A percentile compares a stretch with the other conserved stretches of the same genome.
Evolutionary conservation across 2,329 filamentous ascomycete species (phyloP).

Genomic region (Mollisiaceae sp.): DNA sequence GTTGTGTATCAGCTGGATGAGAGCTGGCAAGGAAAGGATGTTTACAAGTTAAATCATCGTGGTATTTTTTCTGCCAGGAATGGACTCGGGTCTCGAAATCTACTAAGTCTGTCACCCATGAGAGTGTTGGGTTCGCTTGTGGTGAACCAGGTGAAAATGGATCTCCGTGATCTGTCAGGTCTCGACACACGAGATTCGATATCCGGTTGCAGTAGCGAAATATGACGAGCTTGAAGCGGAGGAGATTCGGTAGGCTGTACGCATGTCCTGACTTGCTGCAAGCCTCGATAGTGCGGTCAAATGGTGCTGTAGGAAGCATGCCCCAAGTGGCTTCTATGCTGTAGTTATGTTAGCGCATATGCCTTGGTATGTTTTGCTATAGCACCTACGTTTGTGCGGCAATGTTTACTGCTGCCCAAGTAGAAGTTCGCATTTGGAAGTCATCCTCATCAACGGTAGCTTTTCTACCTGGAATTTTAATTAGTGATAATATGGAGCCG

Average conservation of each 20-base stretch:
- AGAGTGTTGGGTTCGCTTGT: not conserved
- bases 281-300: conserved; percentile 22
- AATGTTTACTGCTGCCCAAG: conserved; percentile 28
- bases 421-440: conserved; percentile 8
- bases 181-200: not conserved
- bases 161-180: not conserved
- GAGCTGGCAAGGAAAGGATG: not conserved
- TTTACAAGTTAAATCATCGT: conserved; percentile 6
- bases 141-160: conserved; percentile 3
- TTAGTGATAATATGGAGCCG: not conserved
- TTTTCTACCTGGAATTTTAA: not conserved
- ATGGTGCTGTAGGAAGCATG: conserved; percentile 8
- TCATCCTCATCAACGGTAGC: conserved; percentile 8
- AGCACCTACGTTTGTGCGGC: conserved; percentile 19
- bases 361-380: not conserved
- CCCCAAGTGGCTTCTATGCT: conserved; percentile 10
- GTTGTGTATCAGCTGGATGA: too few species aligned
- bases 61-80: not conserved
- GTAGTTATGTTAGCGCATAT: not conserved
- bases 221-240: conserved; percentile 23
- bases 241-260: conserved; percentile 15
- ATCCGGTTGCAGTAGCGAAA: conserved; percentile 22
- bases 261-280: conserved; percentile 19
- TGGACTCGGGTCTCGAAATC: not conserved
- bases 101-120: not conserved